Evolutionary conservation across 176 grass and related monocot genomes (phyloP), one percentile per base, ranked within the genome.

Genomic region (Cymbopogon citratus): DNA sequence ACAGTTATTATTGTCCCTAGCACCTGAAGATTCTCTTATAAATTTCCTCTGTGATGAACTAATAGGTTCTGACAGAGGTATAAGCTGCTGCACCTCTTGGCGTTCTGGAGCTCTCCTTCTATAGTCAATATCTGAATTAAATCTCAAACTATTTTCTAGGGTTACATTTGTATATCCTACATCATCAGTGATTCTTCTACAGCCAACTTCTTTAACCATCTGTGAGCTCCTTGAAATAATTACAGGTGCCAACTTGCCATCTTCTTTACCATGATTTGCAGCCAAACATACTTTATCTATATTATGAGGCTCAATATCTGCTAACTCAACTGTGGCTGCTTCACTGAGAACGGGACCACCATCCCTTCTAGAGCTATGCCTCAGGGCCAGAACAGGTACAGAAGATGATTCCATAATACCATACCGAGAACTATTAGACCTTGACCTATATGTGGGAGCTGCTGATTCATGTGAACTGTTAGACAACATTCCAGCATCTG

Each of bases 1-100:
- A 76, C 16, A 56, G 68, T 46, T 79, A 45, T 72, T 73, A 45
- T 72, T 73, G 63, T 73, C 74, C 44, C 45, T 78, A 71, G 38
- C 66, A 38, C 93, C 67, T 81, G 81, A 91, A 76, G 68, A 84
- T 70, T 91, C 81, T 77, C 78, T 87, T 27, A 34, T 63, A 63
- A 25, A 71, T 77, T 83, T 84, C 39, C 84, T 66, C 24, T 56
- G 63, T 60, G 75, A 51, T 60, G 66, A 51, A 81, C 45, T 75
- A 89, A 72, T 63, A 70, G 75, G 28, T 25, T 91, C 84, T 89
- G 86, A 78, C 61, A 79, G 89, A 69, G 43, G 60, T 78, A 66
- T 46, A 52, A 27, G 39, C 56, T 63, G 43, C 61, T 27, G 64
- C 5, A 31, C 34, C n/a, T 25, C 59, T 75, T 76, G 61, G 38